These are phyloP conservation scores for Schizosaccharomyces japonicus DNA, from an alignment of 805 yeast species.

Conservation along the genomic window DNA sequence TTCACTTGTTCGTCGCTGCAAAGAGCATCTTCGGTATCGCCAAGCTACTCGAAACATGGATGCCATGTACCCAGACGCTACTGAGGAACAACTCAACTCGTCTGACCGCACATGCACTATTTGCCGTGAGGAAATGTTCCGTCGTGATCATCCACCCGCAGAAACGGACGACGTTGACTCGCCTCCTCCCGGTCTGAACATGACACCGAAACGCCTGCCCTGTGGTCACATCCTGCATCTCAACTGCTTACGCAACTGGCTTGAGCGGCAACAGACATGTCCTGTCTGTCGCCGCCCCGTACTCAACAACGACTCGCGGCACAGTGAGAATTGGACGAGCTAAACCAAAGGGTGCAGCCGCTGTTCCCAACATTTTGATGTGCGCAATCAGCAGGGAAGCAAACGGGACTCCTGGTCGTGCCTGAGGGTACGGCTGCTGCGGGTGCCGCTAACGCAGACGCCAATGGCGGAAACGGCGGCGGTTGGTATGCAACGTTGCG, in stretches of 20 bases:
- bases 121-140: conserved; percentile 68
- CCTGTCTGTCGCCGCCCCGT: conserved; percentile 73
- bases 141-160: background rate
- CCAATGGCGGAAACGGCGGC: too few species aligned
- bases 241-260: conserved; percentile 81
- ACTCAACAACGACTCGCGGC: conserved; percentile 19
- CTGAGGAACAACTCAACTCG: conserved; percentile 27
- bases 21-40: conserved; percentile 14
- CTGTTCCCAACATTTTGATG: too few species aligned
- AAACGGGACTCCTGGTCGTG: too few species aligned
- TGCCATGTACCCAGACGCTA: conserved; percentile 36
- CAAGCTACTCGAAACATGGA: conserved; percentile 35
- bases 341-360: too few species aligned
- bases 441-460: too few species aligned
- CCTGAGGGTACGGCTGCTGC: too few species aligned
- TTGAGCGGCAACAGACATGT: conserved; percentile 76
- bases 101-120: conserved; percentile 48
- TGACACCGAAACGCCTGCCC: conserved; percentile 44
- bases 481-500: too few species aligned
- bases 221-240: conserved; percentile 79
- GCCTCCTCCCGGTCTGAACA: conserved; percentile 7
- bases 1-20: conserved; percentile 13
- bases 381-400: too few species aligned
- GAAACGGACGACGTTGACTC: conserved; percentile 7
- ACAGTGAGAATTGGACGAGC: too few species aligned